Evolutionary conservation across 768 basidiomycete genomes (phyloP), one percentile per base, ranked within the genome.

Genomic region (Epithele typhae): DNA sequence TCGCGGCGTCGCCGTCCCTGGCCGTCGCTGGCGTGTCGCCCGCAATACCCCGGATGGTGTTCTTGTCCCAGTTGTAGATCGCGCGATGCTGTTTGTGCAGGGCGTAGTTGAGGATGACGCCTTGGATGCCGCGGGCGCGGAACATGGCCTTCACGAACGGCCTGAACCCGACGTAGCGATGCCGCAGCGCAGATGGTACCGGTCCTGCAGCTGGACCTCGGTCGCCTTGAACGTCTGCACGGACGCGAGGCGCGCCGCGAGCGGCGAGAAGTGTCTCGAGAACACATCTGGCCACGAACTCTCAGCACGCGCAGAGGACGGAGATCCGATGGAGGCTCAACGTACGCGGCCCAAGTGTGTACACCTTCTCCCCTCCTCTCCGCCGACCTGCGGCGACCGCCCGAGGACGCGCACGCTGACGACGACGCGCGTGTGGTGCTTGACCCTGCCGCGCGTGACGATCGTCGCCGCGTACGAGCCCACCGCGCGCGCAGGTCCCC

Each of bases 131-230:
- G 5, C 56, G 60, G 19, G 59, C 52, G 22, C 58, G 53, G 58
- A 73, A 75, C 67, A 73, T 69, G 32, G 67, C 67, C 32, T 64
- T 59, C 35, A 75, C 67, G 53, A 74, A 71, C 3, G 65, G 59
- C 23, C 58, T 60, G 59, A 70, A 74, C 43, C 71, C 70, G 40
- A 73, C 64, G 45, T 57, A 66, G 32, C 60, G 62, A 54, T 64
- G 63, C 3, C 61, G 59, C 14, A 75, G 64, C 43, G 64, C 57
- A 18, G 59, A 49, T 10, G 73, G 72, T 10, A 69, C 65, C n/a
- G 73, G 73, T 0, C 73, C 73, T 15, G 64, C 56, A 10, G 65
- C 48, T 75, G 73, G 3, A 75, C 44, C 41, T 71, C 67, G 54
- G 70, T 73, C 4, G 71, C 70, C 50, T 70, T 64, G 62, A 75